A percentile compares a stretch with the other conserved stretches of the same genome.
phyloP scores from a whole-genome alignment of 192 early-diverging fungal species.

The Haplosporangium gracile region DNA sequence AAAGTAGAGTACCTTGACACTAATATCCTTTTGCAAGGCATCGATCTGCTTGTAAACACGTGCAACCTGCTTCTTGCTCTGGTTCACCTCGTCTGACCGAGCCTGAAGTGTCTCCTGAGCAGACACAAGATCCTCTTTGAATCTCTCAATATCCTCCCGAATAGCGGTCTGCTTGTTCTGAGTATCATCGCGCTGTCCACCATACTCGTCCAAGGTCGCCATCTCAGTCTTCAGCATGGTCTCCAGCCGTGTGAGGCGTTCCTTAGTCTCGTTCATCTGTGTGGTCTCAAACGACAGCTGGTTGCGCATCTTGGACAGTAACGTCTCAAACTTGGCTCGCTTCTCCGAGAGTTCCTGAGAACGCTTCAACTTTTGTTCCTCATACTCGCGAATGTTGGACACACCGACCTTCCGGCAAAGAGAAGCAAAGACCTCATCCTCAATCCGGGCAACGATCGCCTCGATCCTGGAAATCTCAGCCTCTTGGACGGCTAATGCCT shows the following conservation, averaged over 20 bases:
- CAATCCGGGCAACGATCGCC: constrained; percentile 62
- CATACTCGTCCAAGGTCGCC: constrained; percentile 47
- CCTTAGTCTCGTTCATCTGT: constrained; percentile 72
- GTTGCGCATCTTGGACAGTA: constrained; percentile 82
- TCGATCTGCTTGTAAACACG: constrained; percentile 78
- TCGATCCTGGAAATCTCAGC: constrained; percentile 53
- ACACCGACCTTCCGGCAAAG: constrained; percentile 87
- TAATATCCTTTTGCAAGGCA: constrained; percentile 70
- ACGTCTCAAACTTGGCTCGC: constrained; percentile 80
- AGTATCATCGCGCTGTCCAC: constrained; percentile 52
- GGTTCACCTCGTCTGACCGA: constrained; percentile 68
- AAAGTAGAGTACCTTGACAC: constrained; percentile 52
- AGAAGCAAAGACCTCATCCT: constrained; percentile 80
- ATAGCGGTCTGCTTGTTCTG: constrained; percentile 59
- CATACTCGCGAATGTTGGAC: constrained; percentile 88
- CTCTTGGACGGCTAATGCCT: constrained; percentile 55
- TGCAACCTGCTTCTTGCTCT: constrained; percentile 66
- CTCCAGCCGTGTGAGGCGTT: constrained; percentile 71
- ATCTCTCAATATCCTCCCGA: constrained; percentile 61
- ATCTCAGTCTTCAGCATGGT: constrained; percentile 60
- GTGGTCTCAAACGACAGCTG: constrained; percentile 84
- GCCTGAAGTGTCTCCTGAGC: constrained; percentile 66
- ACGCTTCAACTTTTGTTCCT: constrained; percentile 76
- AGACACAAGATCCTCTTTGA: constrained; percentile 65
- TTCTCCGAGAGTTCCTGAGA: constrained; percentile 82